Base-by-base conservation (phyloP, 2,329 filamentous ascomycete genomes). In the Clonostachys solani region DNA sequence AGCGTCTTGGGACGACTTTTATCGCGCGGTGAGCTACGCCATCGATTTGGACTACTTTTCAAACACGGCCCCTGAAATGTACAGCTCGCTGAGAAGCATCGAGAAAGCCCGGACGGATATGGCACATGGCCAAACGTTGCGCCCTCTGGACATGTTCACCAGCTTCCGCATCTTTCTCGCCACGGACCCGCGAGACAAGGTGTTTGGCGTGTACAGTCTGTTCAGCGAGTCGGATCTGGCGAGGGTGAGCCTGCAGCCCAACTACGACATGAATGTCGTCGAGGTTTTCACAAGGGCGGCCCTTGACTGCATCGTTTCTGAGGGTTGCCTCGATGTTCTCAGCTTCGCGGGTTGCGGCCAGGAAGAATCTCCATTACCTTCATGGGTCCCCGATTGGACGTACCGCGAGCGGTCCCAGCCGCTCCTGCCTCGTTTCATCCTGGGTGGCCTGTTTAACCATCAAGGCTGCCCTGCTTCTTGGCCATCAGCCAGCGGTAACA, bases 121-220 rank as follows among this genome's bases (percentile, higher is more conserved):
- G 13, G 9, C 10, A 29, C 40, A 42, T 1, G n/a, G 40, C 13
- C 13, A 17, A 1, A 42, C 17, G 7, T n/a, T 23, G 13, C 13
- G 13, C 15, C 40, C 40, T 16, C 40, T 42, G 13, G 40, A 42
- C 16, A 15, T 42, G 40, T 15, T 42, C 40, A 16, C 19, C 40
- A 19, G 19, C 16, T 18, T 16, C 19, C 40, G 40, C n/a, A 42
- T 16, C 13, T 42, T 42, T 19, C n/a, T 19, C 3, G 16, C n/a
- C 3, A 42, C 44, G n/a, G 33, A 46, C 29, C 44, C 44, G 9
- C 37, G 37, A 16, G 44, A 46, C n/a, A 46, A 46, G 16, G 34
- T 46, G 6, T 46, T 33, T n/a, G 44, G 17, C 7, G 13, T 42
- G 13, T 15, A 41, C 33, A 38, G 44, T 2, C 5, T 46, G 38